These are phyloP conservation scores for Pisolithus sp. DNA, from an alignment of 768 basidiomycete species.

Conservation along the genomic window DNA sequence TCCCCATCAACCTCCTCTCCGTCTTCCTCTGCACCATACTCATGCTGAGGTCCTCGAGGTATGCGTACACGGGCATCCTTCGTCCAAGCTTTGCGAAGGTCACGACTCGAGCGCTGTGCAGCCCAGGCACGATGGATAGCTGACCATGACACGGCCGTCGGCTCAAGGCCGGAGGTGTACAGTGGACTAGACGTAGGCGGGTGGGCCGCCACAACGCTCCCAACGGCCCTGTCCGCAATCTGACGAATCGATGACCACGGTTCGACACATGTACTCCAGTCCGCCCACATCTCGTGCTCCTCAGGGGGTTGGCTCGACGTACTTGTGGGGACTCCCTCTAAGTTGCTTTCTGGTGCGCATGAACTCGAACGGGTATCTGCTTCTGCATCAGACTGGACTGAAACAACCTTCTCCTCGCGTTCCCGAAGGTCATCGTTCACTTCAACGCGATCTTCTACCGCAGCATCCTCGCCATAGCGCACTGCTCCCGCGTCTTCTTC, in stretches of 20 bases:
- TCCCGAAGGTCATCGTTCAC: slow-evolving; percentile 5
- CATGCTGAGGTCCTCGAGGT: slow-evolving; percentile 28
- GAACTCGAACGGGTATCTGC: no score
- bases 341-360: no score
- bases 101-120: slow-evolving; percentile 42
- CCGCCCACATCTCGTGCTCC: slow-evolving; percentile 39
- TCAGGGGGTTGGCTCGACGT: slow-evolving; percentile 11
- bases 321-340: slow-evolving; percentile 1
- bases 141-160: slow-evolving; percentile 61
- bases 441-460: background rate
- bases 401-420: background rate
- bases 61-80: slow-evolving; percentile 40
- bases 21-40: slow-evolving; percentile 29
- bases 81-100: slow-evolving; percentile 55
- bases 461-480: background rate
- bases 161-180: slow-evolving; percentile 23
- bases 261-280: slow-evolving; percentile 69
- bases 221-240: slow-evolving; percentile 73
- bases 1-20: slow-evolving; percentile 29
- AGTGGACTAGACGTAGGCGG: background rate
- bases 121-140: slow-evolving; percentile 63
- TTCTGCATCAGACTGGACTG: background rate
- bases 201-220: slow-evolving; percentile 40
- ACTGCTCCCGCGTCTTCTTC: slow-evolving; percentile 23
- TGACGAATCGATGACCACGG: slow-evolving; percentile 63